Base-by-base conservation (phyloP, 2,329 filamentous ascomycete genomes). In the Arthrobotrys sphaeroides region DNA sequence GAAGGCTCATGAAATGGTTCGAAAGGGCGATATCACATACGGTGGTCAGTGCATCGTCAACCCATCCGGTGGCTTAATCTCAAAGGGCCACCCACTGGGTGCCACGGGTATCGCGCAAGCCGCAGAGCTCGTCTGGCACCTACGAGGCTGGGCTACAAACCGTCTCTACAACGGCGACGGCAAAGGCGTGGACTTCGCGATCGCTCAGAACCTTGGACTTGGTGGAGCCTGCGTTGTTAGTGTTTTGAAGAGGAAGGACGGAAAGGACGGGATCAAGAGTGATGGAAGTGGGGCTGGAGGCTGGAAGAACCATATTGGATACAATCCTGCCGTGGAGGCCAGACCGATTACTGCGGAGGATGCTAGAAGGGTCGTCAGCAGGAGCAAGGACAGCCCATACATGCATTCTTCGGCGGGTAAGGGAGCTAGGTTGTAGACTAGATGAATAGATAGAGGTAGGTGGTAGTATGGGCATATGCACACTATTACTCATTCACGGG, bases 61-160 rank as follows among this genome's bases (percentile, higher is more conserved):
- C 84, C 94, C 94, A 0, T 96, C 92, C 0, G 95, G 94, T 45
- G 95, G 95, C 0, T 87, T 98, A 68, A 98, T 98, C 80, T 95
- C 91, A 77, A 98, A 98, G 85, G 95, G 94, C 42, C 94, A 98
- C 82, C 94, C 95, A 0, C 89, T 98, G 2, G 94, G 94, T 33
- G 94, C 94, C 0, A 96, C 93, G 0, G 94, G 95, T n/a, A 87
- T 98, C 61, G 95, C 94, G 10, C 94, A 98, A 84, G 97, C 94
- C 81, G 92, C 94, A 3, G 94, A 98, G 84, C 85, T 98, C 10
- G 91, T 96, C 26, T 98, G 94, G 94, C 94, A 98, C 81, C 86
- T 98, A 79, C 88, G 94, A 78, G 94, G 94, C 10, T 97, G 94
- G 94, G 94, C 94, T 18, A 97, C 95, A 83, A 97, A 97, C 85